Base-by-base conservation (phyloP, 2,329 filamentous ascomycete species). In the Fusarium floridanum region DNA sequence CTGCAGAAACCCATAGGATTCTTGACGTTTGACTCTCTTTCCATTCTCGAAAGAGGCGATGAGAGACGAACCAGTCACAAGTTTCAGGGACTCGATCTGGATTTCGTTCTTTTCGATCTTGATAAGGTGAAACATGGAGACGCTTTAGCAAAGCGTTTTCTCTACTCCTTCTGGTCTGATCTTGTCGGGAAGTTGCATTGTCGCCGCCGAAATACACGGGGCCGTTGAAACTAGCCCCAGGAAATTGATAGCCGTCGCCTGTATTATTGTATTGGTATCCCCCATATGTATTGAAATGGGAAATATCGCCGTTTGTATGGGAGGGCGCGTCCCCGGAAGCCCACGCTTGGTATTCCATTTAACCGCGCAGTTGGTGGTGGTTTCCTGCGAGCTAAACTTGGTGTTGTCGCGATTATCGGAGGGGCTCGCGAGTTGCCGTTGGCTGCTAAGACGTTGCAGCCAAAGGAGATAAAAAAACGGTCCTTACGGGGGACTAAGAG, bases 1-100 rank as follows among this genome's bases (percentile, higher is more conserved):
- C 81, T 10, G 84, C 85, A 29, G 84, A 85, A 2, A 85, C 80
- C 66, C 68, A 76, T 6, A 77, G 67, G 12, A 69, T 27, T 20
- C 56, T 36, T 16, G 69, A 62, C 0, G 34, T 32, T 4, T 59
- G 10, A 6, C 32, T 64, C 4, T 59, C 41, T 20, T 36, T 34
- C 73, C 74, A 76, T 5, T 61, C 4, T n/a, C 17, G 59, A 43
- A 72, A 76, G 12, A 48, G 22, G 0, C 27, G 1, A 27, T 76
- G 68, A 2, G 22, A n/a, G 1, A 63, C 34, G 22, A 76, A 74
- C 74, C 74, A 76, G 22, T 73, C 53, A n/a, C 74, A 76, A 3
- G 71, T 76, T 2, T 67, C 71, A 3, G n/a, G 32, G 1, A 70
- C 61, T 7, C 68, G 48, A 6, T 63, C 14, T 5, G 63, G 62